Base-by-base conservation (phyloP, 495 filamentous ascomycete genomes). In the Penicillium turbatum region DNA sequence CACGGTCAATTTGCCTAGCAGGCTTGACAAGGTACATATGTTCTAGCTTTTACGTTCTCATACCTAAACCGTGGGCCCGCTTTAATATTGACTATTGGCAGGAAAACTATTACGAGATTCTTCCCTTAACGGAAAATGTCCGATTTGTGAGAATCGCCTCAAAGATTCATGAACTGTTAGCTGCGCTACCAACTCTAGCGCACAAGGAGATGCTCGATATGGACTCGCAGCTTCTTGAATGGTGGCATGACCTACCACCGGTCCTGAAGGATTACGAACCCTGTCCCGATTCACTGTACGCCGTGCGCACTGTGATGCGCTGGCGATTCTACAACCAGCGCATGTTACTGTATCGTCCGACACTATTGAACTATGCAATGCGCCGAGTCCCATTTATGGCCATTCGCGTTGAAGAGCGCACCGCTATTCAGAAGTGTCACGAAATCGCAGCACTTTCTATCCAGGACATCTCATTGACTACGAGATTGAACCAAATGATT, bases 311-410 rank as follows among this genome's bases (percentile, higher is more conserved):
- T 55, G 78, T 87, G 59, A 88, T 88, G 82, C 86, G 86, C 57
- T 88, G 86, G 86, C 77, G 85, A 21, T 87, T 82, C 61, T 80
- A 83, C 66, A 88, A 85, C 63, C 77, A 87, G 35, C 82, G 85
- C 55, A 87, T 88, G 73, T 77, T 88, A 2, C 81, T 88, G 13
- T 82, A 87, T 62, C 78, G 86, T 0, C 86, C 86, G 0, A 80
- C 81, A 0, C 77, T 89, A 8, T 79, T 89, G 0, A 83, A 77
- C 54, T 74, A 84, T 2, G 84, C 86, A 6, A 80, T 85, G 54
- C 82, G 79, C 26, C 76, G 82, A 21, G 71, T 75, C 2, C 71
- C 76, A 12, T 79, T 76, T 16, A 73, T 79, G 50, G 73, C 73
- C 1, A 53, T 77, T 12, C 61, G 53, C 21, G 74, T 77, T 27